These are phyloP conservation scores for Aureobasidium sp. DNA, from an alignment of 2,329 filamentous ascomycete genomes.

Conservation along the genomic window DNA sequence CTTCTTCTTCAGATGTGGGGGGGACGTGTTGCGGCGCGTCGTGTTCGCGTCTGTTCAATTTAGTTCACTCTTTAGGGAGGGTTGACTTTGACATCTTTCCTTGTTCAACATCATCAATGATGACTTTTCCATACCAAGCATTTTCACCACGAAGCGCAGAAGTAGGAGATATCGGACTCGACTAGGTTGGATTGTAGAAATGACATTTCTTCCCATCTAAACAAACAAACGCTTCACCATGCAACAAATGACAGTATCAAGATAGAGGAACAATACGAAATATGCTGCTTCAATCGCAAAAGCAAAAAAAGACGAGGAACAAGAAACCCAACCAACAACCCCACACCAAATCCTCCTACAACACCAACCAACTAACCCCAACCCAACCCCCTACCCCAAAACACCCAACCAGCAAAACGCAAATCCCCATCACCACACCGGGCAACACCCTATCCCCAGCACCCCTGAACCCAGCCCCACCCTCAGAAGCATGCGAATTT, in stretches of 20 bases:
- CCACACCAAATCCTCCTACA: constrained; percentile 16
- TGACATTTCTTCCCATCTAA: too few species aligned
- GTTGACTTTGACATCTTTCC: neutral
- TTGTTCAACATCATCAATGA: neutral
- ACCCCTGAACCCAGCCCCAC: constrained; percentile 21
- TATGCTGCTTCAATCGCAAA: too few species aligned
- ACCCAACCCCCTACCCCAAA: constrained; percentile 28
- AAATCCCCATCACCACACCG: constrained; percentile 27
- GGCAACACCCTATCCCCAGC: constrained; percentile 29
- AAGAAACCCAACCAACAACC: neutral
- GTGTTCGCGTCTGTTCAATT: neutral
- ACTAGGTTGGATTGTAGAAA: too few species aligned
- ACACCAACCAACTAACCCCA: constrained; percentile 29
- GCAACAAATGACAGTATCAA: neutral
- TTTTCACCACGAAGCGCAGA: too few species aligned
- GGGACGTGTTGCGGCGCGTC: constrained; percentile 1
- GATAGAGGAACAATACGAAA: too few species aligned
- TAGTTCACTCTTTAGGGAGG: neutral
- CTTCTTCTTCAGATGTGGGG: neutral
- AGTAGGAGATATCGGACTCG: too few species aligned
- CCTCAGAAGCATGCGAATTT: constrained; percentile 13
- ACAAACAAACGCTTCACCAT: too few species aligned
- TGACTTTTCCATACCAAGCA: too few species aligned
- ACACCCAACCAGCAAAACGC: constrained; percentile 27
- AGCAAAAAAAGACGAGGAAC: too few species aligned